These are phyloP conservation scores for Xylaria grammica DNA, from an alignment of 495 filamentous ascomycete genomes.

Conservation along the genomic window DNA sequence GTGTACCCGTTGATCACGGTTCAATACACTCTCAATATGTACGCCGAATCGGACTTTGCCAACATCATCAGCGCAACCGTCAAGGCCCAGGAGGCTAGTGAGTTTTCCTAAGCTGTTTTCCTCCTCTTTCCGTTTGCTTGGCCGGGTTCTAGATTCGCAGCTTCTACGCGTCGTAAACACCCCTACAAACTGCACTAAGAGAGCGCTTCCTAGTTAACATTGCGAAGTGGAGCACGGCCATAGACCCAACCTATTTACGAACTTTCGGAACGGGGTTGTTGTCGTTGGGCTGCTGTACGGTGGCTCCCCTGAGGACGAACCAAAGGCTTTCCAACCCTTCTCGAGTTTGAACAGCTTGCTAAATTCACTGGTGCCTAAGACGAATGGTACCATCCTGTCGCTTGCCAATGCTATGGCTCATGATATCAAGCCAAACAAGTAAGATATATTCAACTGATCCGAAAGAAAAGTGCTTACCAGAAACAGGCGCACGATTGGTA, in stretches of 20 bases:
- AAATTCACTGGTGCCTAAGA: conserved; percentile 9
- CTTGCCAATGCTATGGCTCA: neutral
- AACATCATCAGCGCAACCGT: conserved; percentile 7
- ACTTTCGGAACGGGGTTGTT: conserved; percentile 28
- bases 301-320: neutral
- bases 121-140: no score
- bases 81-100: conserved; percentile 8
- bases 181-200: no score
- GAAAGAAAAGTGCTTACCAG: neutral
- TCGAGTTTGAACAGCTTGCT: conserved; percentile 16
- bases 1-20: conserved; percentile 5
- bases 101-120: neutral
- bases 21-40: conserved; percentile 19
- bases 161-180: no score
- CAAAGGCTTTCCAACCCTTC: conserved; percentile 15
- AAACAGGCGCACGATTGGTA: neutral
- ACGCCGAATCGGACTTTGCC: conserved; percentile 12
- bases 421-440: neutral
- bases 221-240: conserved; percentile 10
- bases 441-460: neutral
- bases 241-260: conserved; percentile 31
- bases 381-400: conserved; percentile 21
- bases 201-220: neutral
- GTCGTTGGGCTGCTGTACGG: conserved; percentile 36
- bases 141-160: no score